Conservation (phyloP, 2,329 filamentous ascomycete genomes). For the Boeremia exigua region DNA sequence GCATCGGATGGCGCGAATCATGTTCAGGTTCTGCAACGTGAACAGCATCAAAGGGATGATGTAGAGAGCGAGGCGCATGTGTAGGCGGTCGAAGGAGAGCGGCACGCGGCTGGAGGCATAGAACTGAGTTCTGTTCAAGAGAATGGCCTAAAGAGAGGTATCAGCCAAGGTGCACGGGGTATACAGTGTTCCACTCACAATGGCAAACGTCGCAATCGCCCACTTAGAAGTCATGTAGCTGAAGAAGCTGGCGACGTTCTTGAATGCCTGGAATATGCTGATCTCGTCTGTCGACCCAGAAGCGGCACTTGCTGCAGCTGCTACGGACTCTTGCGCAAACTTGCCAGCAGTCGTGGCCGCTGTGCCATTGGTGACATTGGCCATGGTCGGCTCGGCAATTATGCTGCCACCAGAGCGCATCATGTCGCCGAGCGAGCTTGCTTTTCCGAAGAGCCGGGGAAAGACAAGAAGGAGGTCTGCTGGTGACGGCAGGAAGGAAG, state of each 20-base stretch:
- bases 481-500: conserved; percentile 61
- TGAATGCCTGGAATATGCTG: conserved; percentile 59
- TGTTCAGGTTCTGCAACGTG: conserved; percentile 66
- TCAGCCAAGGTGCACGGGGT: not conserved
- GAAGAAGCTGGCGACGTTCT: conserved; percentile 84
- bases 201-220: conserved; percentile 85
- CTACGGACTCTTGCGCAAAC: conserved; percentile 54
- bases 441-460: conserved; percentile 72
- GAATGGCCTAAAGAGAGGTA: conserved; percentile 65
- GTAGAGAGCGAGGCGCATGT: conserved; percentile 48
- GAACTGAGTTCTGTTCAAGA: conserved; percentile 90
- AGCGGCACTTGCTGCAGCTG: conserved; percentile 50
- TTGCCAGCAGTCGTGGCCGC: conserved; percentile 45
- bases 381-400: conserved; percentile 65
- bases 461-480: conserved; percentile 73
- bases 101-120: conserved; percentile 88
- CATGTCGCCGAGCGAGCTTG: conserved; percentile 68
- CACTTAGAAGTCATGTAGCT: conserved; percentile 73
- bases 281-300: conserved; percentile 39
- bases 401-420: conserved; percentile 63
- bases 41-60: conserved; percentile 41
- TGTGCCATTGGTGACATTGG: conserved; percentile 50
- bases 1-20: conserved; percentile 88
- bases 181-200: conserved; percentile 55
- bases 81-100: conserved; percentile 74